These are phyloP conservation scores for Fusarium pseudocircinatum DNA, from an alignment of 2,329 filamentous ascomycete genomes.

Conservation along the genomic window DNA sequence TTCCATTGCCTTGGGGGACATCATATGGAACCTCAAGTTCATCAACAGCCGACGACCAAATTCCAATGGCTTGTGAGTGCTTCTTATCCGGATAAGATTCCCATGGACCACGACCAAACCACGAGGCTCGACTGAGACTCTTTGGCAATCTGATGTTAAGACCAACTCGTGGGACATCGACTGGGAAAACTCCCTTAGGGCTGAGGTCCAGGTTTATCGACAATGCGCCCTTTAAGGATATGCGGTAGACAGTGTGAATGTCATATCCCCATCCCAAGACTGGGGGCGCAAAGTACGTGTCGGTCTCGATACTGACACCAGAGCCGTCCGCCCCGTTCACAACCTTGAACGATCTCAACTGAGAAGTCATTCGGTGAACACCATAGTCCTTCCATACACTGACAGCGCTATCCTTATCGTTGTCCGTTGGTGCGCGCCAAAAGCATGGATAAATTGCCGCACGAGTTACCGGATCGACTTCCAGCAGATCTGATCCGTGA, in stretches of 20 bases:
- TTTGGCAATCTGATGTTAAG: conserved; percentile 6
- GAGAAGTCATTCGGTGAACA: conserved; percentile 9
- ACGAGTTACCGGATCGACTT: background rate
- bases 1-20: background rate
- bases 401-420: conserved; percentile 2
- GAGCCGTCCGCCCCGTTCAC: background rate
- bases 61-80: background rate
- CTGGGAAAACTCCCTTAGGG: background rate
- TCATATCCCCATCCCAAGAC: conserved; percentile 17
- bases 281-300: background rate
- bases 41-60: background rate
- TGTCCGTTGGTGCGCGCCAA: conserved; percentile 10
- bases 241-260: background rate
- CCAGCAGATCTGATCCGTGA: background rate
- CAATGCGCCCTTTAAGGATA: background rate
- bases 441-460: conserved; percentile 10
- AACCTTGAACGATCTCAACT: background rate
- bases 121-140: background rate
- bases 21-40: background rate
- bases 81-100: conserved; percentile 15
- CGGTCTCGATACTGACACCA: background rate
- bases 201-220: background rate
- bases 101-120: conserved; percentile 2
- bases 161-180: background rate
- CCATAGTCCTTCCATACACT: conserved; percentile 5